A percentile compares a stretch with the other conserved stretches of the same genome.
phyloP scores from a whole-genome alignment of 352 stramenopile genomes.

The Globisporangium spiculum region DNA sequence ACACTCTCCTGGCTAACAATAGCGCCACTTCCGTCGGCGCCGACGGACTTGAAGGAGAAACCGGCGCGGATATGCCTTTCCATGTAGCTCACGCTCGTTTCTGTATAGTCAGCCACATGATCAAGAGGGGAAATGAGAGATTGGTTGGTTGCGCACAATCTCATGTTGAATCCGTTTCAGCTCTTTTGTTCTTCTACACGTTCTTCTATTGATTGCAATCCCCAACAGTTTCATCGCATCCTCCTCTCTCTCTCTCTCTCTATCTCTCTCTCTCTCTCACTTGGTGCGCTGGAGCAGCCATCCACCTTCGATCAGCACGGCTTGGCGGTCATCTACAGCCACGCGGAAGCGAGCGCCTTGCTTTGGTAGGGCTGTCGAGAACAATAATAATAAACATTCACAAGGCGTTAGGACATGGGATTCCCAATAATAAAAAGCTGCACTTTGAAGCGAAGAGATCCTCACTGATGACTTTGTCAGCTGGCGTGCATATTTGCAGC shows the following conservation, averaged over 20 bases:
- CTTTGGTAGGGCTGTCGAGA: conserved; percentile 47
- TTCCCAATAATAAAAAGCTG: not conserved
- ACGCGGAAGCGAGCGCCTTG: conserved; percentile 39
- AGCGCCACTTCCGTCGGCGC: not conserved
- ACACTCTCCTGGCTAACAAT: not conserved
- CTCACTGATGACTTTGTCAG: conserved; percentile 55
- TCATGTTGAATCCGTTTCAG: conserved; percentile 2
- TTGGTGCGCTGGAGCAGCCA: conserved; percentile 34
- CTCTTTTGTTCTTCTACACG: not conserved
- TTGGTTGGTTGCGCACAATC: not conserved
- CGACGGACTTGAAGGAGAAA: not conserved
- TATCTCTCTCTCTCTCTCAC: not conserved
- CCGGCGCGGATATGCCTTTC: not conserved
- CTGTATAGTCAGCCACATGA: not conserved
- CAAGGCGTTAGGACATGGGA: not conserved
- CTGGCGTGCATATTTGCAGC: conserved; percentile 45
- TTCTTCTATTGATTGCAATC: conserved; percentile 2
- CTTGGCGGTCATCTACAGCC: conserved; percentile 26
- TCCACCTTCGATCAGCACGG: conserved; percentile 42
- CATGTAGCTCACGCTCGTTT: not conserved
- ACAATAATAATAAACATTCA: conserved; percentile 3
- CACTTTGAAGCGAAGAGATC: not conserved
- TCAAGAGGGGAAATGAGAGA: not conserved
- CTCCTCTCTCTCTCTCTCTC: not conserved
- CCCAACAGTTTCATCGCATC: not conserved